phyloP scores from a whole-genome alignment of 306 rosid species.

The Rubus idaeus region DNA sequence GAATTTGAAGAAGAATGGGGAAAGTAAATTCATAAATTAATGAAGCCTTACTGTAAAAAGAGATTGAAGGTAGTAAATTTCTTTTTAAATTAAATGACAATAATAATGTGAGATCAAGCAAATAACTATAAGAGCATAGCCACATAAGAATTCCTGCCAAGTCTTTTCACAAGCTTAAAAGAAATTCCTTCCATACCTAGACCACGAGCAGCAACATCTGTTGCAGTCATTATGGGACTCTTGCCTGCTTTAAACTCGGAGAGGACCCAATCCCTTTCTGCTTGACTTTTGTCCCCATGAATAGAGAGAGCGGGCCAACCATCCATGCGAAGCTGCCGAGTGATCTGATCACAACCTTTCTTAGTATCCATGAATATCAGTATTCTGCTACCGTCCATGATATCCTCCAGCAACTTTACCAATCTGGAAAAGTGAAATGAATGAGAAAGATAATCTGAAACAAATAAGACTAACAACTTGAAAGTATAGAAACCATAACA shows the following conservation, averaged over 20 bases:
- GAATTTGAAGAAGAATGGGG: neutral
- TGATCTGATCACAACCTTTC: constrained; percentile 96
- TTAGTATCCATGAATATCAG: constrained; percentile 96
- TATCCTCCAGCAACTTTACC: constrained; percentile 93
- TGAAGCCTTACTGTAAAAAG: neutral
- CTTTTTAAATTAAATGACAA: neutral
- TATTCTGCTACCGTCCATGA: constrained; percentile 98
- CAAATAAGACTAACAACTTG: constrained; percentile 18
- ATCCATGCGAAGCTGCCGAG: constrained; percentile 96
- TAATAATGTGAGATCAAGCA: neutral
- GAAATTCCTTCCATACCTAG: constrained; percentile 54
- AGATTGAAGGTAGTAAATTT: neutral
- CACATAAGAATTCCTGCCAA: constrained; percentile 23
- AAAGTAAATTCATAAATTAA: neutral
- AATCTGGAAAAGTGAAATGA: constrained; percentile 50
- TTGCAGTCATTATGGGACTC: constrained; percentile 98
- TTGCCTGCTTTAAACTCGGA: constrained; percentile 96
- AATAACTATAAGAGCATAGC: neutral
- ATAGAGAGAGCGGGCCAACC: constrained; percentile 99
- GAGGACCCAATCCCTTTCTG: constrained; percentile 99
- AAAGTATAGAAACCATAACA: constrained; percentile 14
- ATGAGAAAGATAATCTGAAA: constrained; percentile 28
- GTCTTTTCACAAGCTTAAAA: constrained; percentile 17
- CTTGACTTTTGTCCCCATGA: constrained; percentile 99
- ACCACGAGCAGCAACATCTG: constrained; percentile 99